These are phyloP conservation scores for Globisporangium abappressorium DNA, from an alignment of 352 stramenopile genomes.

Conservation along the genomic window DNA sequence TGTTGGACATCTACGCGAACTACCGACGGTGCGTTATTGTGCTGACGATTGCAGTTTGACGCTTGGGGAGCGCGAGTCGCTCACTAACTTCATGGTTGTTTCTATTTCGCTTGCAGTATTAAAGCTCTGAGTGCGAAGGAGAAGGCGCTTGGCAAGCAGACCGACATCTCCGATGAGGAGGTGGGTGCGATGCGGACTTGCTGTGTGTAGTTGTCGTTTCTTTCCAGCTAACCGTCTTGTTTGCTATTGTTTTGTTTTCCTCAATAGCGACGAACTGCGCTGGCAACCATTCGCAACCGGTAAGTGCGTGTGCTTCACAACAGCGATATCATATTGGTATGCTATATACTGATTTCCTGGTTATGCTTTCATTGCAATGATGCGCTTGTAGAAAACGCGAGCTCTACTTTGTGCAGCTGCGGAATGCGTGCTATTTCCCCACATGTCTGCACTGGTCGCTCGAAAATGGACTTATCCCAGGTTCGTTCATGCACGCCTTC, in stretches of 20 bases:
- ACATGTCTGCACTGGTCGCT: constrained; percentile 83
- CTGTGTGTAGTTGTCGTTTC: background rate
- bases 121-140: constrained; percentile 55
- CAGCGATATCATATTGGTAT: background rate
- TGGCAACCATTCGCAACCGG: constrained; percentile 48
- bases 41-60: background rate
- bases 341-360: background rate
- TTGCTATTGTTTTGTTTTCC: constrained; percentile 1
- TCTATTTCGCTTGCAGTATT: constrained; percentile 34
- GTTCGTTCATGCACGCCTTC: constrained; percentile 23
- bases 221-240: background rate
- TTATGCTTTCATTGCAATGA: background rate
- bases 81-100: background rate
- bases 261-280: constrained; percentile 32
- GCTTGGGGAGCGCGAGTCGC: background rate
- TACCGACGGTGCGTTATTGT: constrained; percentile 47
- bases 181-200: constrained; percentile 18
- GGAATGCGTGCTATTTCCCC: constrained; percentile 79
- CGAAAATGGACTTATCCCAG: constrained; percentile 61
- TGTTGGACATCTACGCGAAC: constrained; percentile 79
- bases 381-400: constrained; percentile 42
- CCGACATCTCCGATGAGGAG: constrained; percentile 54
- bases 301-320: constrained; percentile 9
- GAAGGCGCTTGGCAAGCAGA: constrained; percentile 45
- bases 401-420: constrained; percentile 74